A percentile compares a stretch with the other conserved stretches of the same genome.
Evolutionary conservation across 2,329 filamentous ascomycete species (phyloP).

Genomic region (Paraphoma chrysanthemicola): DNA sequence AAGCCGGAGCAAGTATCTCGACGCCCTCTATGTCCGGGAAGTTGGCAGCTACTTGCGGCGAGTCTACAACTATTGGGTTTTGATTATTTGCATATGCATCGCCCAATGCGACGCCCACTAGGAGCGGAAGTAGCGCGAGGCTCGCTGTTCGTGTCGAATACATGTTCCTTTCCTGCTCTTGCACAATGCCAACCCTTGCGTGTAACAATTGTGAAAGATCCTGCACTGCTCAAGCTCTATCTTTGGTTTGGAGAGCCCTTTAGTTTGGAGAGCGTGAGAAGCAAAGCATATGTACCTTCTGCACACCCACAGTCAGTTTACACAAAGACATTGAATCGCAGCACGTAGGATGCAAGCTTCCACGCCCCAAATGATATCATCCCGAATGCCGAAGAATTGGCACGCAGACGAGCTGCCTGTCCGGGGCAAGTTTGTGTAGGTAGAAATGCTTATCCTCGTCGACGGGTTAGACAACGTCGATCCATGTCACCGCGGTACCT

Average conservation of each 20-base stretch:
- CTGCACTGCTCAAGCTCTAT: not conserved
- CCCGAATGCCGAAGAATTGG: not conserved
- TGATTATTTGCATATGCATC: constrained; percentile 12
- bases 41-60: constrained; percentile 6
- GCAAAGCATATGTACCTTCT: too few relatives aligned
- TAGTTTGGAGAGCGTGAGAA: too few relatives aligned
- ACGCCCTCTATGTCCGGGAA: constrained; percentile 24
- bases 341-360: not conserved
- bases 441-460: not conserved
- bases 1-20: constrained; percentile 24
- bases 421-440: not conserved
- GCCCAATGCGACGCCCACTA: not conserved
- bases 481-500: not conserved
- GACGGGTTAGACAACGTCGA: not conserved
- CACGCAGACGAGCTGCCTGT: not conserved
- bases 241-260: too few relatives aligned
- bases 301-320: not conserved
- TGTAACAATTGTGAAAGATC: too few relatives aligned
- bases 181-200: too few relatives aligned
- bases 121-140: not conserved
- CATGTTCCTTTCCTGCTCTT: too few relatives aligned
- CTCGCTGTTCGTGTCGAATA: not conserved
- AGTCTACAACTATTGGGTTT: constrained; percentile 2
- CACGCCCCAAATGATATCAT: not conserved
- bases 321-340: not conserved